Conservation (phyloP, 345 rosid genomes). For the Abelmoschus esculentus region DNA sequence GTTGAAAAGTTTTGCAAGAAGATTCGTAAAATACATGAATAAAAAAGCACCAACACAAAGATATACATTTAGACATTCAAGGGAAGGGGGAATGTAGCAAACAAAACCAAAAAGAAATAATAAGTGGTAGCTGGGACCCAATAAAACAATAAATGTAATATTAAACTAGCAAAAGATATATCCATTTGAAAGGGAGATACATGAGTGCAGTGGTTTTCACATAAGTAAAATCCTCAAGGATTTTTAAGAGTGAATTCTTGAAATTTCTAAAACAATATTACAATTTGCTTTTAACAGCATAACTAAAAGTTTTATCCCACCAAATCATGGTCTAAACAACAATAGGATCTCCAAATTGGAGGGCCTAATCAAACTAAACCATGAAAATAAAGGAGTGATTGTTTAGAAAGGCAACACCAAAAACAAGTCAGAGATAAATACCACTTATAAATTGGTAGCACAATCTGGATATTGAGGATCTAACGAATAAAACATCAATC, state of each 20-base stretch:
- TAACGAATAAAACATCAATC: not conserved
- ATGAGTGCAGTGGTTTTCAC: not conserved
- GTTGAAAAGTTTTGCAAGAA: constrained; percentile 7
- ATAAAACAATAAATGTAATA: not conserved
- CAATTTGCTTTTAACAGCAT: not conserved
- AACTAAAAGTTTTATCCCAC: not conserved
- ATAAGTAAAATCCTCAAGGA: not conserved
- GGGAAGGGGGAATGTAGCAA: not conserved
- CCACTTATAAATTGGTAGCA: not conserved
- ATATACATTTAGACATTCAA: not conserved
- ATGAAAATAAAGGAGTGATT: not conserved
- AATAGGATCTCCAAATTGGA: not conserved
- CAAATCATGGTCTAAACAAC: not conserved
- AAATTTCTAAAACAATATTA: not conserved
- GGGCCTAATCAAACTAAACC: not conserved
- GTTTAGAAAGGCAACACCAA: not conserved
- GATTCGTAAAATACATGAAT: constrained; percentile 5
- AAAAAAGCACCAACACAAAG: not conserved
- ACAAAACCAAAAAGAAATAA: not conserved
- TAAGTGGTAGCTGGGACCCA: not conserved
- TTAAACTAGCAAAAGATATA: not conserved
- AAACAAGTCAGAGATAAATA: not conserved
- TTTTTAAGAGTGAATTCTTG: not conserved
- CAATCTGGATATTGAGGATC: not conserved
- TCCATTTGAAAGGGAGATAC: not conserved